Percentiles rank a stretch among this genome's conserved stretches.
Conservation (phyloP, 495 filamentous ascomycete genomes). For the Viridothelium virens region DNA sequence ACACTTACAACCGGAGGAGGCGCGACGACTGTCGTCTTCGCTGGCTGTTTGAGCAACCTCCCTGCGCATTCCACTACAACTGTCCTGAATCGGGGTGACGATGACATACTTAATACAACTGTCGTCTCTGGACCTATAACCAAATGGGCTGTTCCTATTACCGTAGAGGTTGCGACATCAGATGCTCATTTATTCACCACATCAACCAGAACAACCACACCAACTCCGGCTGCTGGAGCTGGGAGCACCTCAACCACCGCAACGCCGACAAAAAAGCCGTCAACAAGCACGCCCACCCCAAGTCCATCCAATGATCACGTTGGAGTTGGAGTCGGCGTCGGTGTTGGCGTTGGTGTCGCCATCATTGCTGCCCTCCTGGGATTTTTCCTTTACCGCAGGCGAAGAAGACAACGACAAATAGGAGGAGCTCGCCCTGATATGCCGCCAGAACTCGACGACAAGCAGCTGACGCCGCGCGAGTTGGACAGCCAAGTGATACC, state of each 20-base stretch:
- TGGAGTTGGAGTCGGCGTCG: background rate
- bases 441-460: constrained; percentile 7
- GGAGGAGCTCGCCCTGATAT: background rate
- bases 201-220: background rate
- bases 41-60: background rate
- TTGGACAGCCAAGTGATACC: background rate
- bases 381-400: background rate
- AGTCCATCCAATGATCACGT: background rate
- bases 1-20: constrained; percentile 1
- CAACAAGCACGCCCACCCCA: background rate
- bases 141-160: background rate
- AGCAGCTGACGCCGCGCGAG: background rate
- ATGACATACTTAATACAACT: background rate
- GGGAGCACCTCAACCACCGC: constrained; percentile 3
- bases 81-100: background rate
- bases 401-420: background rate
- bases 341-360: background rate
- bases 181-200: background rate
- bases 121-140: background rate
- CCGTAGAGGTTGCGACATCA: background rate
- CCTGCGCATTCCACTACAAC: background rate
- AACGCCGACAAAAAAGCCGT: background rate
- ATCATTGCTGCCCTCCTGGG: background rate
- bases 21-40: background rate
- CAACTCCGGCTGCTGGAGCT: background rate